Percentiles rank a stretch among this genome's conserved stretches.
phyloP scores from a whole-genome alignment of 2,329 filamentous ascomycete genomes.

The Fusarium siculi region DNA sequence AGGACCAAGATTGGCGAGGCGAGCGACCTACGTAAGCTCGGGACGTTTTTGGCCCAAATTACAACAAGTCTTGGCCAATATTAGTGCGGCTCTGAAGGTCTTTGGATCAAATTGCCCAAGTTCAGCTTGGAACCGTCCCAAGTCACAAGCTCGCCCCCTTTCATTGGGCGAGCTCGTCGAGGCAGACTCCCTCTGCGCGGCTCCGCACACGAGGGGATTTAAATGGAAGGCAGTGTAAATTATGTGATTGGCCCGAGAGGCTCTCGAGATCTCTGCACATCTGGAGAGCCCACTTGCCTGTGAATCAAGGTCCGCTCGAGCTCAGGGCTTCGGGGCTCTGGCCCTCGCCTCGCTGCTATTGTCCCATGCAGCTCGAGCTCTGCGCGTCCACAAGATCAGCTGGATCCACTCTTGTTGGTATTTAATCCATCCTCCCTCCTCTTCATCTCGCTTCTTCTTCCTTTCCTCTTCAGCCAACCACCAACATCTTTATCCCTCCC shows the following conservation, averaged over 20 bases:
- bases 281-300: neutral
- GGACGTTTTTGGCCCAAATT: neutral
- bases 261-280: neutral
- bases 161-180: neutral
- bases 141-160: too few relatives aligned
- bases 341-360: neutral
- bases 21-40: neutral
- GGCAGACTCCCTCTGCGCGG: neutral
- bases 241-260: neutral
- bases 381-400: neutral
- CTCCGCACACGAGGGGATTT: neutral
- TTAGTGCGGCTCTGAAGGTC: accelerated
- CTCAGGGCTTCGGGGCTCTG: neutral
- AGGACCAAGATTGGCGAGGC: neutral
- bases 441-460: neutral
- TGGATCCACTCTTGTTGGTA: neutral
- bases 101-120: neutral
- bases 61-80: accelerated
- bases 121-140: neutral
- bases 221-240: neutral
- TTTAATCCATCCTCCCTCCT: neutral
- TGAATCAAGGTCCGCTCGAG: neutral
- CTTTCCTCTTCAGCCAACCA: neutral
- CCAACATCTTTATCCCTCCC: neutral
- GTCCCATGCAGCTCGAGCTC: neutral